Conservation (phyloP, 495 filamentous ascomycete species). For the Pyrenula massariospora region DNA sequence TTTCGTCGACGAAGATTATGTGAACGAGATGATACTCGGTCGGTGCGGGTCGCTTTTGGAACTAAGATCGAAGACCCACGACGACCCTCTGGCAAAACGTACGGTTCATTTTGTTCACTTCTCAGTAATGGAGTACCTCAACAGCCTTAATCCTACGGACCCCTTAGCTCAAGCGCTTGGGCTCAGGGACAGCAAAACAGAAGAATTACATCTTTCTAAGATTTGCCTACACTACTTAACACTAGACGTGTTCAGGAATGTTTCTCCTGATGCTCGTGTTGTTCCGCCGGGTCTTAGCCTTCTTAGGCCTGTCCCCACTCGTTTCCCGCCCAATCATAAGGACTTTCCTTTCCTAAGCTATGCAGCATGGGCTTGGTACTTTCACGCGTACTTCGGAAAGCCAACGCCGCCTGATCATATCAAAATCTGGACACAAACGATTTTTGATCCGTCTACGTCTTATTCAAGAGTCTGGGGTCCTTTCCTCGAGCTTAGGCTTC, state of each 20-base stretch:
- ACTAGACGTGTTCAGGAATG: slow-evolving; percentile 5
- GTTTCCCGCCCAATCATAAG: background rate
- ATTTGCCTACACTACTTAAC: slow-evolving; percentile 7
- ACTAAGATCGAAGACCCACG: slow-evolving; percentile 2
- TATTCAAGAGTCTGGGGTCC: slow-evolving; percentile 5
- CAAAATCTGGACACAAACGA: slow-evolving; percentile 1
- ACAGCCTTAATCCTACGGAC: background rate
- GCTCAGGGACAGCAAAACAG: slow-evolving; percentile 1
- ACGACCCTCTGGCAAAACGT: slow-evolving; percentile 1
- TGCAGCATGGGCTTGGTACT: slow-evolving; percentile 5
- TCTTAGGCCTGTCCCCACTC: background rate
- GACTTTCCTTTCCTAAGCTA: slow-evolving; percentile 8
- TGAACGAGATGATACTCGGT: slow-evolving; percentile 9
- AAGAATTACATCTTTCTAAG: slow-evolving; percentile 3
- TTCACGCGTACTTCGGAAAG: slow-evolving; percentile 2
- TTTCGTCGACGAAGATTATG: slow-evolving; percentile 14
- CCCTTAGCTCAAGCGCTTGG: background rate
- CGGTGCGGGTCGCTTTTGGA: slow-evolving; percentile 12
- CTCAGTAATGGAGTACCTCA: slow-evolving; percentile 13
- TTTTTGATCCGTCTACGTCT: slow-evolving; percentile 5
- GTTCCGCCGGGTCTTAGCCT: background rate
- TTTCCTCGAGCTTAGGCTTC: background rate
- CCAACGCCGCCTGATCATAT: slow-evolving; percentile 3
- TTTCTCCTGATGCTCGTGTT: background rate
- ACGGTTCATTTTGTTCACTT: slow-evolving; percentile 16